Evolutionary conservation across 1,284 basidiomycete genomes (phyloP).

Genomic region (Quambalaria eucalypti): DNA sequence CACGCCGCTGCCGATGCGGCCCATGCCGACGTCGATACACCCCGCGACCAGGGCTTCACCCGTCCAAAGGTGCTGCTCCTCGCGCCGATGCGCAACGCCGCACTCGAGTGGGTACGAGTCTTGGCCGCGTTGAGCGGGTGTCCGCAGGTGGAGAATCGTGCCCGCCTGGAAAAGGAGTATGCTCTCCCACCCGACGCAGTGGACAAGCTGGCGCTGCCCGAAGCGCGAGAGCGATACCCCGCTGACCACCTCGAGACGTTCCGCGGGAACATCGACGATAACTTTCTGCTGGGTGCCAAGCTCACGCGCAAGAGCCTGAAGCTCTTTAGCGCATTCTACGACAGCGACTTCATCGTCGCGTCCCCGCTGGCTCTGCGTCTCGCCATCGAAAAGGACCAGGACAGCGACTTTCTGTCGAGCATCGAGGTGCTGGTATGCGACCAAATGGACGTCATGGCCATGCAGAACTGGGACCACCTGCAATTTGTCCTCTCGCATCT

Average conservation of each 20-base stretch:
- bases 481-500: conserved; percentile 77
- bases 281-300: conserved; percentile 84
- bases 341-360: conserved; percentile 81
- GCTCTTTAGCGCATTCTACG: conserved; percentile 79
- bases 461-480: conserved; percentile 99
- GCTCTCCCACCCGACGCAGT: conserved; percentile 65
- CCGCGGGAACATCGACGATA: conserved; percentile 94
- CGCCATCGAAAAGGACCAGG: conserved; percentile 87
- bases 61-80: conserved; percentile 87
- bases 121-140: conserved; percentile 26
- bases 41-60: conserved; percentile 88
- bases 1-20: conserved; percentile 47
- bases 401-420: conserved; percentile 79
- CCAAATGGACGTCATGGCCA: conserved; percentile 81
- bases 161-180: conserved; percentile 75
- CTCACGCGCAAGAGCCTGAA: conserved; percentile 80
- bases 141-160: conserved; percentile 54
- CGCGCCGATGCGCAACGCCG: conserved; percentile 82
- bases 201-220: conserved; percentile 64
- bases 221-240: conserved; percentile 62
- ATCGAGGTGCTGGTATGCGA: conserved; percentile 90
- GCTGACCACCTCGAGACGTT: conserved; percentile 86
- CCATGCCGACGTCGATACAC: conserved; percentile 9
- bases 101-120: conserved; percentile 59
- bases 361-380: conserved; percentile 85